Base-by-base conservation (phyloP, 208 protist genomes). In the Acanthamoeba quina region DNA sequence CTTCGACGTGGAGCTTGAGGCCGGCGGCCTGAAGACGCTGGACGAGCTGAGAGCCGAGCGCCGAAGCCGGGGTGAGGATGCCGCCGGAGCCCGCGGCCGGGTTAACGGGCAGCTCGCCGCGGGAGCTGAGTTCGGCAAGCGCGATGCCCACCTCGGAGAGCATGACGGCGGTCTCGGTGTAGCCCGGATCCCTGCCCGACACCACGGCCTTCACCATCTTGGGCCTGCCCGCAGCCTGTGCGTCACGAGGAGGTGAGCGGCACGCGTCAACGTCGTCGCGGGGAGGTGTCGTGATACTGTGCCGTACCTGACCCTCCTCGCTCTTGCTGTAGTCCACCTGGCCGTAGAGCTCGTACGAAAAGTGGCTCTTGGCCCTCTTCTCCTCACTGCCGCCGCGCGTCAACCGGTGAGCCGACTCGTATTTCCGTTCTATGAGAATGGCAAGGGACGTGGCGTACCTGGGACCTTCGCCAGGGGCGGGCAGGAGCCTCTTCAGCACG, bases 161-260 rank as follows among this genome's bases (percentile, higher is more conserved):
- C 90, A 95, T 95, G 37, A 85, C 76, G 26, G 94, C 90, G 2
- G 94, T 95, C 58, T 95, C 94, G 13, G 26, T 68, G 68, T 95
- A 95, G 66, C 94, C 94, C 15, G 95, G 94, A n/a, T 96, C 95
- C 7, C 94, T 68, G 29, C 94, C 94, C 15, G 54, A 21, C 7
- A 95, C 94, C 15, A 66, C 56, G 0, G 90, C 90, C 49, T 80
- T 74, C 34, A 93, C 88, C 37, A 41, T 13, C 24, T 64, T 60
- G 76, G 68, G 68, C 49, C 29, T 37, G n/a, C 56, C 76, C 76
- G 78, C n/a, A 31, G 76, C 92, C 88, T 68, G 86, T 37, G 47
- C 29, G n/a, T 26, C 24, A 17, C 58, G 17, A 60, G 54, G 29
- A 19, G n/a, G 24, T 15, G n/a, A 11, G 24, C 6, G 19, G 60